Evolutionary conservation across 1,139 yeast genomes (phyloP), one percentile per base, ranked within the genome.

Genomic region (Geotrichum carabidarum): DNA sequence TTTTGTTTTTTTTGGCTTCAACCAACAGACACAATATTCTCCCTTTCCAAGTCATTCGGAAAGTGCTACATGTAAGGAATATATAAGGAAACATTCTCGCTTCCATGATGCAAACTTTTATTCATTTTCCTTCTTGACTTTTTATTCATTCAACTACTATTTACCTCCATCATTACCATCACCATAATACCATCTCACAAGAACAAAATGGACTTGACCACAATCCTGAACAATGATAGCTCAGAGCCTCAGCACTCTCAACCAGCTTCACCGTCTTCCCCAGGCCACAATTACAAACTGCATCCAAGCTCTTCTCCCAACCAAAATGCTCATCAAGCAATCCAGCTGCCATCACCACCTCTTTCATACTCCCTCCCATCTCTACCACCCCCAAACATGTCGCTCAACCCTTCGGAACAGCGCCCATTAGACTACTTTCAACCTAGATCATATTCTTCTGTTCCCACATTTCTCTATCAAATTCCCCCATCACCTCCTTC

Each of bases 151-250:
- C 12, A 15, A 17, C 35, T 34, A 31, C 9, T 34, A 12, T 37
- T 34, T 31, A 35, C 49, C 18, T 43, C 30, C 35, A 18, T 27
- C 43, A 38, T 47, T 36, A 47, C 32, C 18, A 15, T 47, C 43
- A 47, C 32, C 18, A 15, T 22, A 22, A 22, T 22, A 22, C 3
- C 27, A 22, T 22, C 27, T 22, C 27, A 34, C 38, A 8, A 2
- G 9, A 27, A 31, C 44, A 44, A n/a, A 7, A 60, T 61, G 63
- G 63, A 61, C 34, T 56, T 61, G 37, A 57, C 57, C 22, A 56
- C 56, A 2, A 61, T 61, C 36, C 60, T 61, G 41, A 61, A 61
- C 46, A 56, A 56, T 40, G 58, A 58, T 15, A 22, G 2, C n/a
- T 11, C 31, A 8, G 31, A 44, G 27, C 12, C 37, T 11, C 38